phyloP scores from a whole-genome alignment of 75 land plant species.

The Pinus taeda region DNA sequence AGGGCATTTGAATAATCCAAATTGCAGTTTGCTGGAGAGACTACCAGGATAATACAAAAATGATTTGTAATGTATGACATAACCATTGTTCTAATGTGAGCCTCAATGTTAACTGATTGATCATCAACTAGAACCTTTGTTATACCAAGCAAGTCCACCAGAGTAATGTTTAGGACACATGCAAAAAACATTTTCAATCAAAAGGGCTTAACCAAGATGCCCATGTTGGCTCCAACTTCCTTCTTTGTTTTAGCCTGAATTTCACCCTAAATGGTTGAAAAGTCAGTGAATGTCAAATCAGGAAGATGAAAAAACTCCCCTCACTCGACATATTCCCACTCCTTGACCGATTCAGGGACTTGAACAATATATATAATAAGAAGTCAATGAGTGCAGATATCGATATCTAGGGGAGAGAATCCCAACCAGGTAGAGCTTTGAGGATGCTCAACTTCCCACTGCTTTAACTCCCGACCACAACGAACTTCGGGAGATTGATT shows the following conservation, averaged over 20 bases:
- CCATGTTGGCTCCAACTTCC: slow-evolving; percentile 82
- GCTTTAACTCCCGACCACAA: slow-evolving; percentile 89
- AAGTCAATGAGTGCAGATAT: slow-evolving; percentile 81
- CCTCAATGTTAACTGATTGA: slow-evolving; percentile 86
- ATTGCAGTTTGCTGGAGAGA: slow-evolving; percentile 91
- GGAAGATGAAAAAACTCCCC: slow-evolving; percentile 86
- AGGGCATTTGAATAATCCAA: slow-evolving; percentile 94
- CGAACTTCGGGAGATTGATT: slow-evolving; percentile 85
- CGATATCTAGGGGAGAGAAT: slow-evolving; percentile 70
- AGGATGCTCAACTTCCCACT: slow-evolving; percentile 94
- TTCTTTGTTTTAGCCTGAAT: slow-evolving; percentile 87
- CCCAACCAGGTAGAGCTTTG: slow-evolving; percentile 80
- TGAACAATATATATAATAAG: slow-evolving; percentile 75
- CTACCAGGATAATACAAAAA: slow-evolving; percentile 76
- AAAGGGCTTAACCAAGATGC: slow-evolving; percentile 82
- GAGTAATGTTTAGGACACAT: slow-evolving; percentile 78
- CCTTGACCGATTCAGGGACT: slow-evolving; percentile 26
- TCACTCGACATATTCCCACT: slow-evolving; percentile 44
- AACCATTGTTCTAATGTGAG: slow-evolving; percentile 74
- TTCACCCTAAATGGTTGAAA: slow-evolving; percentile 63
- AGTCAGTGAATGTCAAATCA: slow-evolving; percentile 63
- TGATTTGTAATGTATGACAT: slow-evolving; percentile 75
- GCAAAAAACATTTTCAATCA: slow-evolving; percentile 74
- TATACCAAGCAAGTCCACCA: slow-evolving; percentile 88
- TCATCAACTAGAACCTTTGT: slow-evolving; percentile 90